phyloP scores from a whole-genome alignment of 1,139 yeast species.

The Saccharomyces hybrid region DNA sequence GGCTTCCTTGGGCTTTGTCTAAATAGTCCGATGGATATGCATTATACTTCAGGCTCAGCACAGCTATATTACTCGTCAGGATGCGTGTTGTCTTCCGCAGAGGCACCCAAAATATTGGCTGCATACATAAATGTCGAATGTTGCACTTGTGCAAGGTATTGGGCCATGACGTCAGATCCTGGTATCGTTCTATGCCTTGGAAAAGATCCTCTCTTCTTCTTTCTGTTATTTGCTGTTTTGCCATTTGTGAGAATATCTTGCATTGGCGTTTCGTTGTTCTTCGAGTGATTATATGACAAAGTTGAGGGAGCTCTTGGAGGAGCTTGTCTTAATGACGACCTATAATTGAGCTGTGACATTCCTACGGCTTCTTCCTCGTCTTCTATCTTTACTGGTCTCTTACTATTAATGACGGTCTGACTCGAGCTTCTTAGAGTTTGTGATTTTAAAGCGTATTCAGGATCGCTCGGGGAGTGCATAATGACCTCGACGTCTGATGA shows the following conservation, averaged over 20 bases:
- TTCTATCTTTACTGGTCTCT: background rate
- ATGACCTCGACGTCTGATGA: slow-evolving; percentile 3
- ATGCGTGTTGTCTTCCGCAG: slow-evolving; percentile 24
- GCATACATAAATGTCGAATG: slow-evolving; percentile 53
- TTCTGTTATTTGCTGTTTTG: slow-evolving; percentile 4
- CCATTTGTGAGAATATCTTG: background rate
- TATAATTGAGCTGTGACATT: background rate
- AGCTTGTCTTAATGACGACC: slow-evolving; percentile 2
- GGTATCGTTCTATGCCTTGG: slow-evolving; percentile 35
- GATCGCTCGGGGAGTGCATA: slow-evolving; percentile 3
- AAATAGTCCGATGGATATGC: background rate
- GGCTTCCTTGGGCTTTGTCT: background rate
- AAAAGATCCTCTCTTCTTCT: slow-evolving; percentile 9
- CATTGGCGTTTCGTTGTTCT: background rate
- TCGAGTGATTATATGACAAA: background rate
- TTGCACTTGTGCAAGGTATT: slow-evolving; percentile 63
- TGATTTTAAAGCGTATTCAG: background rate
- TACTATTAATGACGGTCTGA: background rate
- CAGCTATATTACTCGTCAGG: slow-evolving; percentile 13
- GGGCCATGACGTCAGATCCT: slow-evolving; percentile 73
- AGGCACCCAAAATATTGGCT: slow-evolving; percentile 41
- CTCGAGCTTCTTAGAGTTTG: background rate
- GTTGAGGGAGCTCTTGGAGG: slow-evolving; percentile 5
- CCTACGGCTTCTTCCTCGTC: background rate
- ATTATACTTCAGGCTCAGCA: background rate